Percentiles rank a stretch among this genome's conserved stretches.
These are phyloP conservation scores for Halophytophthora polymorphica DNA, from an alignment of 352 stramenopile species.

Conservation along the genomic window DNA sequence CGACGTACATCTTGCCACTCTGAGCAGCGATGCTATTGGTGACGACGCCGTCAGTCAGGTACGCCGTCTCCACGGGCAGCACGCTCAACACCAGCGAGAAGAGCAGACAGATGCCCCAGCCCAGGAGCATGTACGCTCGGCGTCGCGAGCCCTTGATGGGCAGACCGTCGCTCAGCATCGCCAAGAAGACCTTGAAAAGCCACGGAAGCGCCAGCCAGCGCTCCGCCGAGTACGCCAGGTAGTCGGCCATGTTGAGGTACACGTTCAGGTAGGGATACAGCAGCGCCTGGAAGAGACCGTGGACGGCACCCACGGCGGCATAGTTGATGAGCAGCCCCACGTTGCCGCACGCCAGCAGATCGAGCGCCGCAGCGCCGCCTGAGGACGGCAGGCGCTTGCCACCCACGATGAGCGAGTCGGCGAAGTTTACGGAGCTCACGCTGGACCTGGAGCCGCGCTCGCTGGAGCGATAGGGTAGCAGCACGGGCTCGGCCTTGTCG, in stretches of 20 bases:
- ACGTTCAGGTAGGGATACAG: slow-evolving; percentile 71
- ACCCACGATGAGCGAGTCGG: slow-evolving; percentile 25
- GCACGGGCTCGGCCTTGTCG: slow-evolving; percentile 20
- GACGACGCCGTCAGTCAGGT: slow-evolving; percentile 30
- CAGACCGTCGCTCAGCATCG: slow-evolving; percentile 47
- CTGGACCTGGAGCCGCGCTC: slow-evolving; percentile 12
- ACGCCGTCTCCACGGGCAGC: slow-evolving; percentile 34
- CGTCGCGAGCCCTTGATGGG: slow-evolving; percentile 40
- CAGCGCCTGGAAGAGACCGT: slow-evolving; percentile 54
- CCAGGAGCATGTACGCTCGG: slow-evolving; percentile 47
- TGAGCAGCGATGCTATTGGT: slow-evolving; percentile 33
- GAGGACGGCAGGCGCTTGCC: slow-evolving; percentile 24
- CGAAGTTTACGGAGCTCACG: slow-evolving; percentile 27
- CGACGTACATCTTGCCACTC: slow-evolving; percentile 42
- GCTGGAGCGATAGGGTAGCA: slow-evolving; percentile 29
- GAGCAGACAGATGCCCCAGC: slow-evolving; percentile 45
- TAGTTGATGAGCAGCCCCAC: slow-evolving; percentile 58
- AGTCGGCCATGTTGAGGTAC: slow-evolving; percentile 73
- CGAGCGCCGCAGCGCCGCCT: slow-evolving; percentile 17
- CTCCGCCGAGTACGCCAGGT: slow-evolving; percentile 50
- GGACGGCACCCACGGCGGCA: slow-evolving; percentile 38
- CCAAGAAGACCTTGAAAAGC: slow-evolving; percentile 52
- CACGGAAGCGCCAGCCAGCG: slow-evolving; percentile 55
- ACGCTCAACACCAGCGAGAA: slow-evolving; percentile 41
- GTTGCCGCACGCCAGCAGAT: slow-evolving; percentile 39